Evolutionary conservation across 345 rosid species (phyloP).

Genomic region (Ceriops decandra): DNA sequence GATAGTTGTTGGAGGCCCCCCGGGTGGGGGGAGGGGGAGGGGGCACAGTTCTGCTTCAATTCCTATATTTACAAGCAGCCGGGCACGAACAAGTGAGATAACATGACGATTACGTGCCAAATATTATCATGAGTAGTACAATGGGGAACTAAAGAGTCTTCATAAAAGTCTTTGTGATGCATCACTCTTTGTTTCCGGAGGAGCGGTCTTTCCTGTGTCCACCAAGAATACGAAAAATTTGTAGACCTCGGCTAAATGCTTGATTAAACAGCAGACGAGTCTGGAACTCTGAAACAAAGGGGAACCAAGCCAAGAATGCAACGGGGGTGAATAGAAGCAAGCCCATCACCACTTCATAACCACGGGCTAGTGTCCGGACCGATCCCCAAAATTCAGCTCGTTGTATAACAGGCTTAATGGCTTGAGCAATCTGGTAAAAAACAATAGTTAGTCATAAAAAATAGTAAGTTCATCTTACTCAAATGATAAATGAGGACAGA

Average conservation of each 20-base stretch:
- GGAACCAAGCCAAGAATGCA: slow-evolving; percentile 98
- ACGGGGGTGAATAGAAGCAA: slow-evolving; percentile 92
- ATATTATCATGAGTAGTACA: not conserved
- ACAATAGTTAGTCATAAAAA: too few species aligned
- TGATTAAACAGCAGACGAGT: slow-evolving; percentile 99
- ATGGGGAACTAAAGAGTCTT: not conserved
- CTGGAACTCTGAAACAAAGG: slow-evolving; percentile 95
- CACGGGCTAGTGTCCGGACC: slow-evolving; percentile 82
- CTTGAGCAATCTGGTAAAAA: slow-evolving; percentile 77
- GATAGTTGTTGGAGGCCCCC: too few species aligned
- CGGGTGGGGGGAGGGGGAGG: too few species aligned
- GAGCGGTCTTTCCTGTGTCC: slow-evolving; percentile 83
- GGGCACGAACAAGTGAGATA: not conserved
- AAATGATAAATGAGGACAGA: not conserved
- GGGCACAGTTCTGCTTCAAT: too few species aligned
- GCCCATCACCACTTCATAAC: slow-evolving; percentile 89
- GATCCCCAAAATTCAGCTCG: slow-evolving; percentile 90
- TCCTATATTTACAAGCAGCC: too few species aligned
- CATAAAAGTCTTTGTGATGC: not conserved
- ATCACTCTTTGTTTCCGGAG: slow-evolving; percentile 68
- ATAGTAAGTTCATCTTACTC: too few species aligned
- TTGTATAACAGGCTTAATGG: slow-evolving; percentile 68
- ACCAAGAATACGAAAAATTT: slow-evolving; percentile 96
- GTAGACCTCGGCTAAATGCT: slow-evolving; percentile 98
- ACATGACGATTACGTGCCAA: not conserved